phyloP scores from a whole-genome alignment of 2,329 filamentous ascomycete species.

The Pezicula rhizophila region DNA sequence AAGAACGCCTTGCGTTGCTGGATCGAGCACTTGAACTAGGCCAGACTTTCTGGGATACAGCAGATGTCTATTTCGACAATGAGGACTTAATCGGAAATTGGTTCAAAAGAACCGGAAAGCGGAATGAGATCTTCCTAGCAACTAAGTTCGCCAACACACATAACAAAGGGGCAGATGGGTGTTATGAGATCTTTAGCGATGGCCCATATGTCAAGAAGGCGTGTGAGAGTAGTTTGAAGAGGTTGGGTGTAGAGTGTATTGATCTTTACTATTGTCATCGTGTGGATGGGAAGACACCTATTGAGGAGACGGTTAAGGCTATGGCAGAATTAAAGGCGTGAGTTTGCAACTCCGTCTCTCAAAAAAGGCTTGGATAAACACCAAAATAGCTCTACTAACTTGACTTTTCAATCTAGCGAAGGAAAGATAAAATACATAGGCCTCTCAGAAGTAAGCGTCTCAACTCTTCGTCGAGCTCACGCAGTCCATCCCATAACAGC shows the following conservation, averaged over 20 bases:
- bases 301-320: constrained; percentile 37
- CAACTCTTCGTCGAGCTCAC: constrained; percentile 43
- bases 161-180: neutral
- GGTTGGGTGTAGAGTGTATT: constrained; percentile 36
- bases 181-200: constrained; percentile 20
- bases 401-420: constrained; percentile 26
- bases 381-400: too few species aligned
- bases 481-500: constrained; percentile 44
- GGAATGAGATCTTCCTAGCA: constrained; percentile 44
- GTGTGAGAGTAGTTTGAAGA: constrained; percentile 34
- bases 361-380: neutral
- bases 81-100: constrained; percentile 43
- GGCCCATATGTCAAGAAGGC: constrained; percentile 34
- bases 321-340: constrained; percentile 33
- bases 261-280: constrained; percentile 31
- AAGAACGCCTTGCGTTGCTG: constrained; percentile 32
- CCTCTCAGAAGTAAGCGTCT: constrained; percentile 43
- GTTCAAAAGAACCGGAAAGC: constrained; percentile 38
- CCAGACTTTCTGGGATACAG: constrained; percentile 32
- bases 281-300: constrained; percentile 31
- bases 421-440: constrained; percentile 54
- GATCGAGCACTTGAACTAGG: constrained; percentile 34
- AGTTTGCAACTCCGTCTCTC: neutral
- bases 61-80: constrained; percentile 36
- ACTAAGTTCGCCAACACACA: constrained; percentile 37